Percentiles rank a stretch among this genome's conserved stretches.
These are phyloP conservation scores for Sporothrix brasiliensis DNA, from an alignment of 2,329 filamentous ascomycete species.

Conservation along the genomic window DNA sequence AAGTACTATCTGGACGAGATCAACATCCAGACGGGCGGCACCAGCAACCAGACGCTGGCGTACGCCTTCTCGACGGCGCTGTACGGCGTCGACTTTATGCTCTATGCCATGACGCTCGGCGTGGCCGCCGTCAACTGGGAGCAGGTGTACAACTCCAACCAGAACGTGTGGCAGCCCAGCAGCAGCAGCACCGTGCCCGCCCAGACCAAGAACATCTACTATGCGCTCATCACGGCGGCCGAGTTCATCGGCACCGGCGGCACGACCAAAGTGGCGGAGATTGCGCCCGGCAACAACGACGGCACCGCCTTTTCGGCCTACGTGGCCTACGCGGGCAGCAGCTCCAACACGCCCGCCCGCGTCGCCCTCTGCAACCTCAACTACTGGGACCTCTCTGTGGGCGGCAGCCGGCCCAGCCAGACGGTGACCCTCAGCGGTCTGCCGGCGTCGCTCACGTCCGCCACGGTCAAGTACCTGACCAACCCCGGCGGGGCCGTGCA, in stretches of 20 bases:
- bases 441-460: background rate
- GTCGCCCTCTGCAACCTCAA: slow-evolving; percentile 13
- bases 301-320: slow-evolving; percentile 4
- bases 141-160: slow-evolving; percentile 8
- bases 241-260: slow-evolving; percentile 18
- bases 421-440: background rate
- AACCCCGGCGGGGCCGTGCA: slow-evolving; percentile 20
- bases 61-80: background rate
- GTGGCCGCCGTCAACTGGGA: slow-evolving; percentile 21
- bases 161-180: slow-evolving; percentile 22
- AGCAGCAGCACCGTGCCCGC: slow-evolving; percentile 2
- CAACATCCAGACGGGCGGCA: slow-evolving; percentile 21
- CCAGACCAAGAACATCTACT: slow-evolving; percentile 24
- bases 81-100: slow-evolving; percentile 16
- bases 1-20: slow-evolving; percentile 17
- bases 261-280: background rate
- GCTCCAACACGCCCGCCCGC: background rate
- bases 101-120: slow-evolving; percentile 6
- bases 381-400: background rate
- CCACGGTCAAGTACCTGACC: slow-evolving; percentile 15
- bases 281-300: slow-evolving; percentile 10
- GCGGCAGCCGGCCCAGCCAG: background rate
- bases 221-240: slow-evolving; percentile 6
- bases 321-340: background rate
- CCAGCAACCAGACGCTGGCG: background rate